Base-by-base conservation (phyloP, 495 filamentous ascomycete genomes). In the Aspergillus taichungensis region DNA sequence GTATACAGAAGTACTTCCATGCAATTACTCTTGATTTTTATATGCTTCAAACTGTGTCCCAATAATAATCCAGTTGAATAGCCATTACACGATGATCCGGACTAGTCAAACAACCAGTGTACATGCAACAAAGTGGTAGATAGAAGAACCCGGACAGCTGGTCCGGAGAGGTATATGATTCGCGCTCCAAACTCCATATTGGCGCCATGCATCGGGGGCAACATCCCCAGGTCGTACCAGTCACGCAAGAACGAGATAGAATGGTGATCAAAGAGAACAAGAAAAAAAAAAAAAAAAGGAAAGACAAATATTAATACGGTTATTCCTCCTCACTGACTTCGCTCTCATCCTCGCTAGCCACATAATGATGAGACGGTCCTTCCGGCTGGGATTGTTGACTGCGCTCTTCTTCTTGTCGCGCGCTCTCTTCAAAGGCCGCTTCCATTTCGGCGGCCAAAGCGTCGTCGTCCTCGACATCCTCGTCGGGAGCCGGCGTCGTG, bases 301-400 rank as follows among this genome's bases (percentile, higher is more conserved):
- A 44, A 36, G 42, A 39, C 42, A 29, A 37, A 37, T 39, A 47
- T 13, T n/a, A 36, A 10, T n/a, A 13, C 29, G 10, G 14, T 66
- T 47, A 74, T 50, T 74, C 70, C 47, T 74, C 70, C 46, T 74
- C 70, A 32, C 70, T 74, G 18, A 74, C 64, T 47, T 74, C 70
- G 37, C 70, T 74, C 49, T 74, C 70, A 47, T 74, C 70, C 14
- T 72, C 68, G 47, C 68, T 72, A 13, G 56, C 48, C 27, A 65
- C 54, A 45, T 52, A 72, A 28, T 61, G 60, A 18, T 59, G 51
- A n/a, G 55, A 53, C 2, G 52, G 32, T 3, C 40, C 32, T 4
- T 42, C 46, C n/a, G 52, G 46, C 36, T 69, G 62, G 18, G 64
- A 63, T 13, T 63, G 60, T 14, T 63, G 62, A 13, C 47, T 63